A percentile compares a stretch with the other conserved stretches of the same genome.
phyloP scores from a whole-genome alignment of 352 stramenopile genomes.

The Phytophthora brassicae region DNA sequence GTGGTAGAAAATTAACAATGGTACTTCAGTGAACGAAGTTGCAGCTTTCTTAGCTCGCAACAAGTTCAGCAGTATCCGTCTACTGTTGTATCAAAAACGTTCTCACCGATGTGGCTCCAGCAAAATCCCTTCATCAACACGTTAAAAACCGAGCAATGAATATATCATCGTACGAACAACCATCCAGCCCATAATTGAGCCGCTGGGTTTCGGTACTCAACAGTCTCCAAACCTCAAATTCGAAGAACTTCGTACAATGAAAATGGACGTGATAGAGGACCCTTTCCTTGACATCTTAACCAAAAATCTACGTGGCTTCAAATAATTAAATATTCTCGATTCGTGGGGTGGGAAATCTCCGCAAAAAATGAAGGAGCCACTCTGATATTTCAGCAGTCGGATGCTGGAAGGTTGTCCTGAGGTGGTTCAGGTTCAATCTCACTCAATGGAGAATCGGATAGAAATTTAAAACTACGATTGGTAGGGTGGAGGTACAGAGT shows the following conservation, averaged over 20 bases:
- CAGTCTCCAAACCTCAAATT: conserved; percentile 63
- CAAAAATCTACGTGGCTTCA: conserved; percentile 42
- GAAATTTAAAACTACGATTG: conserved; percentile 63
- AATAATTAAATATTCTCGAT: conserved; percentile 72
- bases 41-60: conserved; percentile 60
- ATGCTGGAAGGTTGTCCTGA: conserved; percentile 66
- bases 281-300: conserved; percentile 68
- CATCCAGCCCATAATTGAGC: conserved; percentile 55
- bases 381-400: conserved; percentile 52
- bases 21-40: conserved; percentile 65
- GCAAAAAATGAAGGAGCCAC: conserved; percentile 55
- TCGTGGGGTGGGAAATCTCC: conserved; percentile 45
- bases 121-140: conserved; percentile 50
- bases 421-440: conserved; percentile 41
- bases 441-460: conserved; percentile 18
- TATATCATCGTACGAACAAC: conserved; percentile 62
- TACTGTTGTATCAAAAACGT: conserved; percentile 67
- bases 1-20: conserved; percentile 70
- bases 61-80: conserved; percentile 69
- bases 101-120: conserved; percentile 42
- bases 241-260: conserved; percentile 53
- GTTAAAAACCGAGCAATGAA: conserved; percentile 70
- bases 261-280: conserved; percentile 51
- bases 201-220: conserved; percentile 65
- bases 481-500: conserved; percentile 61